These are phyloP conservation scores for Oryza officinalis DNA, from an alignment of 176 grass and related monocot species.

Conservation along the genomic window DNA sequence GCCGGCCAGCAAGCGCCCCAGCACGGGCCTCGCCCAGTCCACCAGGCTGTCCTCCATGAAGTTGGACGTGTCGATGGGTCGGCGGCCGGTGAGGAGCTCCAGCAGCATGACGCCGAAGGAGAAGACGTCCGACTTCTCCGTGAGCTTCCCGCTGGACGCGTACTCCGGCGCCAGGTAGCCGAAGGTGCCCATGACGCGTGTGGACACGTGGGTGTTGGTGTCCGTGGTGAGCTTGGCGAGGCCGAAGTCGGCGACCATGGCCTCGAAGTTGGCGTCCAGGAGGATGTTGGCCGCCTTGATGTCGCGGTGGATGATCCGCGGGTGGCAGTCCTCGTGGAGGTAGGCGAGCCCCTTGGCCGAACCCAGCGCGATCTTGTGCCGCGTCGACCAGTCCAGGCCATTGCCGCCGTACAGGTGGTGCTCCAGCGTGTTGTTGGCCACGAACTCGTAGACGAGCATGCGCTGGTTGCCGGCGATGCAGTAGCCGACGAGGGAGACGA, in stretches of 20 bases:
- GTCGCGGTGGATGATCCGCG: conserved; percentile 64
- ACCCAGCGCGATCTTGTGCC: conserved; percentile 77
- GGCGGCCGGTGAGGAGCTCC: conserved; percentile 54
- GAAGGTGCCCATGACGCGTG: conserved; percentile 65
- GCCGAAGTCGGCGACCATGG: conserved; percentile 63
- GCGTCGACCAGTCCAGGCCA: conserved; percentile 56
- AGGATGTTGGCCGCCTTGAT: conserved; percentile 66
- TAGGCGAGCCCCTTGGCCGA: conserved; percentile 81
- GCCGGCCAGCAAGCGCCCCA: conserved; percentile 10
- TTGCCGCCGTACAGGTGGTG: conserved; percentile 33
- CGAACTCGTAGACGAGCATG: conserved; percentile 60
- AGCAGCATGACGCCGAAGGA: conserved; percentile 72
- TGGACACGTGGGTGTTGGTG: conserved; percentile 61
- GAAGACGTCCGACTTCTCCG: conserved; percentile 63
- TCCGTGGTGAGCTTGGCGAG: conserved; percentile 57
- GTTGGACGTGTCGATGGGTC: conserved; percentile 43
- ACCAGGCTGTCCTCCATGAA: conserved; percentile 69
- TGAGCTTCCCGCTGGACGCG: conserved; percentile 43
- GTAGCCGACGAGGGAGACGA: conserved; percentile 55
- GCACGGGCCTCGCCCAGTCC: conserved; percentile 53
- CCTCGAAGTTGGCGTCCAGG: conserved; percentile 53
- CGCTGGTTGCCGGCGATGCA: conserved; percentile 51
- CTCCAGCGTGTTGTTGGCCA: conserved; percentile 56
- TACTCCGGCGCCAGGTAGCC: conserved; percentile 33
- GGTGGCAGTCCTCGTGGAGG: conserved; percentile 84